Percentiles rank a stretch among this genome's conserved stretches.
These are phyloP conservation scores for Herpetospermum pedunculosum DNA, from an alignment of 306 rosid species.

Conservation along the genomic window DNA sequence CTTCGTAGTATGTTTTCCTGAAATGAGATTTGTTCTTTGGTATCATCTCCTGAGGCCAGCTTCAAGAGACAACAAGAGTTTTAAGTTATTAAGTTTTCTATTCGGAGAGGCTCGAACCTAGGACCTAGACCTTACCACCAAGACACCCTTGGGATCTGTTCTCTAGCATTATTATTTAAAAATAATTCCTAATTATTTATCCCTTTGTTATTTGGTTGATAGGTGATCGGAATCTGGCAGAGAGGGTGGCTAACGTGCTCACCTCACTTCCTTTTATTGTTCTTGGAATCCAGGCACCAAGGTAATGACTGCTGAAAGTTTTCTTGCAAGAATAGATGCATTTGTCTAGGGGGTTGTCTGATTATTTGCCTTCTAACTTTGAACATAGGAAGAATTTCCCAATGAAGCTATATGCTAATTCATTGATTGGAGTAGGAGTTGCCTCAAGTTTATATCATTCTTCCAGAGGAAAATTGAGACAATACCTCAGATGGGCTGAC, in stretches of 20 bases:
- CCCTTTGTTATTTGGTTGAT: neutral
- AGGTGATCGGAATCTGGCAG: slow-evolving; percentile 67
- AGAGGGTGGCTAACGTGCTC: slow-evolving; percentile 73
- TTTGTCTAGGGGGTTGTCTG: slow-evolving; percentile 5
- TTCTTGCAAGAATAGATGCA: neutral
- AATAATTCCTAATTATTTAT: neutral
- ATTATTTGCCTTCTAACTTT: slow-evolving; percentile 1
- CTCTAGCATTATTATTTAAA: neutral
- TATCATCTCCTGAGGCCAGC: neutral
- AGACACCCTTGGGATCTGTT: neutral
- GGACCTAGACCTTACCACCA: neutral
- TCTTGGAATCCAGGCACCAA: slow-evolving; percentile 80
- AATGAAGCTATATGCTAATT: slow-evolving; percentile 81
- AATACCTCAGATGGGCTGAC: slow-evolving; percentile 80
- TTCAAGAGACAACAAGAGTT: neutral
- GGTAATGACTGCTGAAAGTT: slow-evolving; percentile 34
- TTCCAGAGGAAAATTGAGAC: slow-evolving; percentile 70
- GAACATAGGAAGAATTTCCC: slow-evolving; percentile 60
- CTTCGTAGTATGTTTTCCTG: neutral
- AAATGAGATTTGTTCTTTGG: neutral
- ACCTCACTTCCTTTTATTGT: slow-evolving; percentile 82
- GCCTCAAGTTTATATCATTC: slow-evolving; percentile 83
- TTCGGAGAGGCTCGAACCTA: neutral
- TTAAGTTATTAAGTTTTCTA: neutral
- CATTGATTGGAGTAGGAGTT: slow-evolving; percentile 95